These are phyloP conservation scores for Xerocomellus dryophilus DNA, from an alignment of 768 basidiomycete genomes.

Conservation along the genomic window DNA sequence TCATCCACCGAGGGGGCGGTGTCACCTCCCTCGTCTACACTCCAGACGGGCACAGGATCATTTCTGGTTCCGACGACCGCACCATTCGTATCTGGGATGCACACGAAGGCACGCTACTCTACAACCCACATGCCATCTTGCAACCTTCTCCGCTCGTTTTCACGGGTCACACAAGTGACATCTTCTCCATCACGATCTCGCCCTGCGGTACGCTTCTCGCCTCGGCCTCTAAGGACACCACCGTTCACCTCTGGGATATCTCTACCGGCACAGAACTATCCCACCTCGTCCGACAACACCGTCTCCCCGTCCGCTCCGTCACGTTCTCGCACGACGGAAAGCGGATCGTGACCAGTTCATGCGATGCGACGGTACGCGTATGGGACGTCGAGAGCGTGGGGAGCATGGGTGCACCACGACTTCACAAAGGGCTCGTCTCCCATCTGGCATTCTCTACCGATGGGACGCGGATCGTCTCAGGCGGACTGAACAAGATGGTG, in stretches of 20 bases:
- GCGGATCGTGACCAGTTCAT: conserved; percentile 28
- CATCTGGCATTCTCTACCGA: no score
- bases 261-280: no score
- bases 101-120: conserved; percentile 17
- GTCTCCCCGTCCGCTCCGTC: conserved; percentile 24
- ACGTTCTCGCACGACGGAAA: conserved; percentile 27
- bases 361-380: conserved; percentile 28
- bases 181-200: conserved; percentile 30
- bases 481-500: no score
- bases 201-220: conserved; percentile 29
- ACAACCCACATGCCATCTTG: conserved; percentile 2
- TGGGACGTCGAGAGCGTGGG: conserved; percentile 33
- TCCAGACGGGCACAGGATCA: conserved; percentile 26
- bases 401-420: conserved; percentile 21
- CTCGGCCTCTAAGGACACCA: conserved; percentile 31
- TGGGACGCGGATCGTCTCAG: no score
- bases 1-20: conserved; percentile 18
- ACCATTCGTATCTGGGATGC: conserved; percentile 31
- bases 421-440: conserved; percentile 29
- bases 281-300: conserved; percentile 33
- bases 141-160: conserved; percentile 16
- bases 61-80: conserved; percentile 33
- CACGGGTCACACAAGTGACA: conserved; percentile 21
- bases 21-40: conserved; percentile 29
- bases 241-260: conserved; percentile 33